Conservation (phyloP, 768 basidiomycete genomes). For the Lanmaoa rubissima region DNA sequence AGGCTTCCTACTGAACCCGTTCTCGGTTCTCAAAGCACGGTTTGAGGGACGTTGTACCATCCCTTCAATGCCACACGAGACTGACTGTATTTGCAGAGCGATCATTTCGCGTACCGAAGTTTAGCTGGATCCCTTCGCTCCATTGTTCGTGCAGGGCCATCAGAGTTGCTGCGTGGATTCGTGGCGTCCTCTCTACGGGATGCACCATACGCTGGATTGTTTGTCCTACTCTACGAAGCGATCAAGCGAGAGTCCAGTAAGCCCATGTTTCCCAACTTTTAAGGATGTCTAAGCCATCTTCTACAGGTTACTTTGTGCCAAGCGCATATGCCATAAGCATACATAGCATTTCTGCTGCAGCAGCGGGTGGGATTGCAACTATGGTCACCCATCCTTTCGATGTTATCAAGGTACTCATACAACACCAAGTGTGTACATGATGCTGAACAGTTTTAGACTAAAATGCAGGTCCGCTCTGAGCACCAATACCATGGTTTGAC, state of each 20-base stretch:
- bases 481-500: slow-evolving; percentile 70
- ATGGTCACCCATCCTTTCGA: slow-evolving; percentile 90
- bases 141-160: slow-evolving; percentile 67
- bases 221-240: slow-evolving; percentile 84
- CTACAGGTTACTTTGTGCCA: slow-evolving; percentile 40
- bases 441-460: slow-evolving; percentile 54
- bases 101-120: slow-evolving; percentile 68
- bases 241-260: slow-evolving; percentile 73
- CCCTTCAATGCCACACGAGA: not conserved
- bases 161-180: slow-evolving; percentile 83
- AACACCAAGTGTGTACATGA: not conserved
- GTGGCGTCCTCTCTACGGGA: slow-evolving; percentile 88
- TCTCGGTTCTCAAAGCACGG: slow-evolving; percentile 88
- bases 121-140: slow-evolving; percentile 56
- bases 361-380: slow-evolving; percentile 83
- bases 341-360: slow-evolving; percentile 68
- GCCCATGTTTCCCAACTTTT: slow-evolving; percentile 15
- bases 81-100: slow-evolving; percentile 52
- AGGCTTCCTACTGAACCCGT: slow-evolving; percentile 84
- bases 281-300: slow-evolving; percentile 6
- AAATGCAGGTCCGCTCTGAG: slow-evolving; percentile 86
- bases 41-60: slow-evolving; percentile 67
- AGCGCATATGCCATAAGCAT: slow-evolving; percentile 48
- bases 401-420: slow-evolving; percentile 73
- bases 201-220: slow-evolving; percentile 91